Conservation (phyloP, 768 basidiomycete genomes). For the Cystobasidium onofrii region DNA sequence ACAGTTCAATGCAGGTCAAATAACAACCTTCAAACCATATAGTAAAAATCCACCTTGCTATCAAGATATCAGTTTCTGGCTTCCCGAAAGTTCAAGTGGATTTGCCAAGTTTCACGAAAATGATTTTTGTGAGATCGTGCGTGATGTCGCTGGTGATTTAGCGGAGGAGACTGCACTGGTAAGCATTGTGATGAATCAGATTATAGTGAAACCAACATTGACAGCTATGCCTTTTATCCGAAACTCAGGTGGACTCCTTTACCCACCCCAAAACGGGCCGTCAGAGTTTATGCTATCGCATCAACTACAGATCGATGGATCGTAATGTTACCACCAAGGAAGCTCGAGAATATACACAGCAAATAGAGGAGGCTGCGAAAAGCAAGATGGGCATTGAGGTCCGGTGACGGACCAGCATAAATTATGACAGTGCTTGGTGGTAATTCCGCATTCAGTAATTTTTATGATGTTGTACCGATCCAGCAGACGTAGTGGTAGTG, state of each 20-base stretch:
- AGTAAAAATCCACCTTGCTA: slow-evolving; percentile 74
- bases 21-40: slow-evolving; percentile 78
- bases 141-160: slow-evolving; percentile 84
- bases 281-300: slow-evolving; percentile 73
- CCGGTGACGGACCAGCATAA: no score
- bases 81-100: slow-evolving; percentile 46
- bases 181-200: slow-evolving; percentile 38
- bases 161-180: slow-evolving; percentile 85
- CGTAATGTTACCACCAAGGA: slow-evolving; percentile 51
- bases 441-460: neutral
- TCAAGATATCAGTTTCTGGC: slow-evolving; percentile 95
- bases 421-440: neutral
- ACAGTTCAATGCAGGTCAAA: slow-evolving; percentile 64
- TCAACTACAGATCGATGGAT: slow-evolving; percentile 96
- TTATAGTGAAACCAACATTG: no score
- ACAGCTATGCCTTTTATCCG: no score
- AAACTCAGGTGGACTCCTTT: slow-evolving; percentile 77
- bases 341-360: slow-evolving; percentile 9
- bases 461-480: neutral
- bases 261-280: slow-evolving; percentile 75
- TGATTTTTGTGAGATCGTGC: slow-evolving; percentile 89
- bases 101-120: slow-evolving; percentile 66
- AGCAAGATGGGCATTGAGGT: slow-evolving; percentile 24
- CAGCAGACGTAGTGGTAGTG: no score
- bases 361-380: slow-evolving; percentile 4